phyloP scores from a whole-genome alignment of 257 asterid genomes.

The Lavandula angustifolia region DNA sequence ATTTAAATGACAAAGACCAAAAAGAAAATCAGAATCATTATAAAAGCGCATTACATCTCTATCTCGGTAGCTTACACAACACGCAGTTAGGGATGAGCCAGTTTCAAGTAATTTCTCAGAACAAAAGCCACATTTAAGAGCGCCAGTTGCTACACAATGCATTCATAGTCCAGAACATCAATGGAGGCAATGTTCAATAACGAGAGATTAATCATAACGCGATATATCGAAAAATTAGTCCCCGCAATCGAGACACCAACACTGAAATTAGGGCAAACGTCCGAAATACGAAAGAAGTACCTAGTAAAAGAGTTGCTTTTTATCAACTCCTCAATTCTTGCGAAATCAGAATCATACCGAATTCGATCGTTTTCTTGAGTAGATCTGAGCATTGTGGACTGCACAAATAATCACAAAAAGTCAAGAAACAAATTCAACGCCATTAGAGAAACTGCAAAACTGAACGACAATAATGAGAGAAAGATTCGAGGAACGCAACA shows the following conservation, averaged over 20 bases:
- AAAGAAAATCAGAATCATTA: not conserved
- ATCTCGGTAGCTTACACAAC: slow-evolving; percentile 4
- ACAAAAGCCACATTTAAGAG: slow-evolving; percentile 12
- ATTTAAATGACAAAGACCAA: not conserved
- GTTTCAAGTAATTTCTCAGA: not conserved
- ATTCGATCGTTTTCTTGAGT: slow-evolving; percentile 38
- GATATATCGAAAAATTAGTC: slow-evolving; percentile 13
- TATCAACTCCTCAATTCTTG: slow-evolving; percentile 69
- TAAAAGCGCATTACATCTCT: not conserved
- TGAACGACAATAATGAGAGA: not conserved
- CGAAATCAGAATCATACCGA: slow-evolving; percentile 45
- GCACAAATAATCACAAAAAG: slow-evolving; percentile 41
- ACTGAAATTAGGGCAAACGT: slow-evolving; percentile 29
- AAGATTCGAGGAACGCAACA: slow-evolving; percentile 1
- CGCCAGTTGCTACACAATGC: slow-evolving; percentile 10
- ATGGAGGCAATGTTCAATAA: slow-evolving; percentile 2
- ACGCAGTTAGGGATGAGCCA: not conserved
- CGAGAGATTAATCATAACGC: not conserved
- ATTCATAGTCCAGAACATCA: no score
- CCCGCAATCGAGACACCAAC: slow-evolving; percentile 21
- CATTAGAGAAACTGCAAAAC: not conserved
- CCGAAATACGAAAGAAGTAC: slow-evolving; percentile 40
- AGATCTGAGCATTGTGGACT: slow-evolving; percentile 49
- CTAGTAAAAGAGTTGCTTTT: slow-evolving; percentile 65
- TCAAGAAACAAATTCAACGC: slow-evolving; percentile 4